Percentiles rank a stretch among this genome's conserved stretches.
Evolutionary conservation across 2,329 filamentous ascomycete species (phyloP).

Genomic region (Colletotrichum zoysiae): DNA sequence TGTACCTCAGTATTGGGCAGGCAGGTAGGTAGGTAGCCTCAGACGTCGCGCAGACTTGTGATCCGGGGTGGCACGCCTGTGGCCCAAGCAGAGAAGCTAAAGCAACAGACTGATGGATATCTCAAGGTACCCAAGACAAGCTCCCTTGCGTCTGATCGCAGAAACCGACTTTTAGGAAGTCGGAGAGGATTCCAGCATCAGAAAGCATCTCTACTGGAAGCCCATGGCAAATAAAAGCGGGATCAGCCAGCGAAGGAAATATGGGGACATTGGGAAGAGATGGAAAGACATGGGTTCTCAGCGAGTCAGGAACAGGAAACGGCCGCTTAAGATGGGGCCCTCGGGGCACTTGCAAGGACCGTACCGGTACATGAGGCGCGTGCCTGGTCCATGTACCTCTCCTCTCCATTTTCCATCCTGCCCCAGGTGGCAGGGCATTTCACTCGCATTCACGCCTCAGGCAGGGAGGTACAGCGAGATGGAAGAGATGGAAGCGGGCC

Average conservation of each 20-base stretch:
- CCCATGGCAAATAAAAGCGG: conserved; percentile 40
- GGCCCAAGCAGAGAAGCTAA: conserved; percentile 27
- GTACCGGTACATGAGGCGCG: conserved; percentile 39
- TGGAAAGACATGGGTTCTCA: conserved; percentile 31
- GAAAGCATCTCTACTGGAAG: conserved; percentile 31
- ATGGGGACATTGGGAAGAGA: conserved; percentile 24
- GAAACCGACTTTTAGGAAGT: conserved; percentile 40
- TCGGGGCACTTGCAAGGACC: conserved; percentile 17
- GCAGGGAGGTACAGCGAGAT: not conserved
- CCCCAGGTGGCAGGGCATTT: conserved; percentile 9
- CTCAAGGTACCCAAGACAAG: conserved; percentile 39
- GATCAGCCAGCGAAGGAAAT: conserved; percentile 32
- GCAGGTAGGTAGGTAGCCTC: conserved; percentile 26
- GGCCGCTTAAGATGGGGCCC: conserved; percentile 39
- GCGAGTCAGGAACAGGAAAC: conserved; percentile 42
- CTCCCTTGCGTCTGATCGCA: conserved; percentile 36
- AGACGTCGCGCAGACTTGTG: conserved; percentile 38
- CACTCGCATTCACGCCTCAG: not conserved
- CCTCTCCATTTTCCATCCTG: not conserved
- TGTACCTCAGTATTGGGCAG: conserved; percentile 18
- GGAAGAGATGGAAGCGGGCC: conserved; percentile 2
- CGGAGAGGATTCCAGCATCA: conserved; percentile 34
- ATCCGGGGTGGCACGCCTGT: conserved; percentile 39
- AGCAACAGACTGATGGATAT: conserved; percentile 24
- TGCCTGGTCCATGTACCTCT: conserved; percentile 10